Percentiles rank a stretch among this genome's conserved stretches.
Evolutionary conservation across 306 rosid species (phyloP).

Genomic region (Hippophae tibetana): DNA sequence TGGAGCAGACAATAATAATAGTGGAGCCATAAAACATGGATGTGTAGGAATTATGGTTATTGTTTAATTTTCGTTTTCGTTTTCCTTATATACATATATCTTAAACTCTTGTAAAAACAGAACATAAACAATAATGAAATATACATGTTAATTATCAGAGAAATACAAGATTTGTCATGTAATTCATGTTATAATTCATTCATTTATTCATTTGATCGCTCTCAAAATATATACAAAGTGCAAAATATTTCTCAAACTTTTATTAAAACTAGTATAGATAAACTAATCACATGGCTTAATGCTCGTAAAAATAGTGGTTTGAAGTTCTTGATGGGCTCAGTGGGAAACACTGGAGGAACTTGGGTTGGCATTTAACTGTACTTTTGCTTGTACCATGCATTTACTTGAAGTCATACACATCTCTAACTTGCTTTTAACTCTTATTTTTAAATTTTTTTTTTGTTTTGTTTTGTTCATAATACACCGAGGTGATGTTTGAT

Average conservation of each 20-base stretch:
- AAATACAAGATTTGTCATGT: no score
- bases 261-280: neutral
- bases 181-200: constrained; percentile 44
- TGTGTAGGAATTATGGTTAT: no score
- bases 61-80: no score
- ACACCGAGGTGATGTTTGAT: neutral
- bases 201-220: neutral
- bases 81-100: no score
- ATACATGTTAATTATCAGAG: no score
- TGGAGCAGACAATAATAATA: no score
- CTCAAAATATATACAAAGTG: neutral
- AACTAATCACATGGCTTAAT: constrained; percentile 22
- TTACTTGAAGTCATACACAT: constrained; percentile 71
- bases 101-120: no score
- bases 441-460: constrained; percentile 9
- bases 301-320: constrained; percentile 51
- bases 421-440: no score
- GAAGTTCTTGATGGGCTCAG: constrained; percentile 97
- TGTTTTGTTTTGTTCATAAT: constrained; percentile 14
- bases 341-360: constrained; percentile 95
- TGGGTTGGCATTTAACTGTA: constrained; percentile 96
- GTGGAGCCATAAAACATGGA: no score
- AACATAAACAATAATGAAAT: no score
- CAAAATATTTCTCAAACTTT: neutral
- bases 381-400: constrained; percentile 91